Conservation (phyloP, 1,139 yeast genomes). For the Candida smagusa region DNA sequence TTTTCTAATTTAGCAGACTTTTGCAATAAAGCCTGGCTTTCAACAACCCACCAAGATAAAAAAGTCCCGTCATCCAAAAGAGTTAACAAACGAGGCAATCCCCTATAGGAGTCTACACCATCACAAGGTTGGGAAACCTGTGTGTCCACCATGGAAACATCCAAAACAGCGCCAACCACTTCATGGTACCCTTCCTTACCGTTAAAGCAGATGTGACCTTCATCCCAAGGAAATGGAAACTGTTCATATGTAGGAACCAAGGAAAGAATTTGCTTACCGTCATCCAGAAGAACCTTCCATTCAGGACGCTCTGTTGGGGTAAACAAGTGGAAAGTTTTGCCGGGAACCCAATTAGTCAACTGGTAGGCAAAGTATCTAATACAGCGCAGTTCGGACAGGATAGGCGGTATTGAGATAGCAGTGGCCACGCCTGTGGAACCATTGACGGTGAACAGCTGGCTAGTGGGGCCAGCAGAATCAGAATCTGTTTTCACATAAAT, state of each 20-base stretch:
- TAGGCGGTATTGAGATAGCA: too few species aligned
- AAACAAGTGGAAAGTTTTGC: slow-evolving; percentile 32
- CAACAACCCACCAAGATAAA: slow-evolving; percentile 64
- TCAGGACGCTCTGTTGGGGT: slow-evolving; percentile 59
- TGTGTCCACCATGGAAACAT: slow-evolving; percentile 41
- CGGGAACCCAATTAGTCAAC: slow-evolving; percentile 43
- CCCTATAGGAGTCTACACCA: slow-evolving; percentile 51
- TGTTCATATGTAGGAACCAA: slow-evolving; percentile 52
- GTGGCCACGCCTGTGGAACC: slow-evolving; percentile 11
- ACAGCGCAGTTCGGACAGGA: too few species aligned
- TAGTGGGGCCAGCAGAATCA: slow-evolving; percentile 20
- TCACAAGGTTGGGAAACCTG: slow-evolving; percentile 51
- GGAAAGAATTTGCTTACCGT: slow-evolving; percentile 7
- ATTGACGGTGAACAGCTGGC: slow-evolving; percentile 15
- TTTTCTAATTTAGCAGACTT: slow-evolving; percentile 17
- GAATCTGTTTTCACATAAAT: slow-evolving; percentile 23
- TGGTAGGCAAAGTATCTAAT: slow-evolving; percentile 41
- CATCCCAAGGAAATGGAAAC: too few species aligned
- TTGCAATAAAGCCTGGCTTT: slow-evolving; percentile 44
- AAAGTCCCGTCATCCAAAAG: slow-evolving; percentile 63
- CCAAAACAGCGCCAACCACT: slow-evolving; percentile 67
- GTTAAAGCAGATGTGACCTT: too few species aligned
- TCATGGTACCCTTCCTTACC: slow-evolving; percentile 63
- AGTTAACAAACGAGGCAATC: slow-evolving; percentile 61
- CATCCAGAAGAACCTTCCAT: slow-evolving; percentile 27